Base-by-base conservation (phyloP, 2,329 filamentous ascomycete species). In the Penicillium sp. region DNA sequence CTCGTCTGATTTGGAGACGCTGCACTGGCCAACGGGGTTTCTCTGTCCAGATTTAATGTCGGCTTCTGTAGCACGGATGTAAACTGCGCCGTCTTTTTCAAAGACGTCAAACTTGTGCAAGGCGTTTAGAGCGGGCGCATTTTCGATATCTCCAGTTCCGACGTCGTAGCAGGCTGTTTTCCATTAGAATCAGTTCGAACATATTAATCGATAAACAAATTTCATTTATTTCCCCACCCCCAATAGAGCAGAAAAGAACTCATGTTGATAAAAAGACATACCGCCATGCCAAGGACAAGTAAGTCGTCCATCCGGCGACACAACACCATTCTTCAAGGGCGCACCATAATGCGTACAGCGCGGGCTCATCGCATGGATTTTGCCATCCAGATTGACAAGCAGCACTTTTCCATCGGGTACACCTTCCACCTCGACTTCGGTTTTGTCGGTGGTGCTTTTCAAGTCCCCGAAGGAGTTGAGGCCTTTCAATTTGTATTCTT, bases 281-380 rank as follows among this genome's bases (percentile, higher is more conserved):
- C 90, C 91, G 78, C 93, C 93, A 72, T 97, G 93, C 94, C 94
- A 97, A 3, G 93, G 92, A 73, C 94, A 99, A 6, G 90, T 96
- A 59, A 99, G 75, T 49, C 91, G 83, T 5, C 94, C 94, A 63
- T 89, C 87, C 2, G 85, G 84, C 7, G 90, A 90, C 60, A 99
- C 76, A 7, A 97, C 87, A 51, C 94, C 94, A 64, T 93, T 91
- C 51, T 86, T 85, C 61, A 99, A 77, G 14, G 94, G 94, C 40
- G 93, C 94, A 31, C 94, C 93, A 71, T 96, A 97, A 76, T 97
- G 93, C 14, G 85, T 87, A 71, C 94, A 99, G 64, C 88, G 94
- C 37, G 90, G 79, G 33, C 89, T 92, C 33, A 95, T 74, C 27
- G 92, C 94, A 70, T 92, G 87, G 15, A 93, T 79, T 64, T 88